Evolutionary conservation across 2,329 filamentous ascomycete species (phyloP).

Genomic region (Aspergillus cejpii): DNA sequence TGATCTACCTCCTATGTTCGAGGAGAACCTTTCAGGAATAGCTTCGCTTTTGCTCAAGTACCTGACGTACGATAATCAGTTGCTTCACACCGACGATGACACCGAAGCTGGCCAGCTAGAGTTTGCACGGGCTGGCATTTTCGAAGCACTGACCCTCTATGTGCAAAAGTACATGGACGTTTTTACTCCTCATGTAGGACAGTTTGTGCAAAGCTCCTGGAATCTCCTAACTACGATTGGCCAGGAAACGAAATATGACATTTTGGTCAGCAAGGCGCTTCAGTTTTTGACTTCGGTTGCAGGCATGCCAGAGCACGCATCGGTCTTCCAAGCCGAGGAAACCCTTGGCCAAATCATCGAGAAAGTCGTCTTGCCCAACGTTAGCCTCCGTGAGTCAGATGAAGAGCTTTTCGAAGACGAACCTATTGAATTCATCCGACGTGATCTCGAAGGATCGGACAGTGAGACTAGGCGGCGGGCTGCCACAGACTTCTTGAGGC

Average conservation of each 20-base stretch:
- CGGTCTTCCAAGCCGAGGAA: conserved; percentile 74
- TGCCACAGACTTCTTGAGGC: conserved; percentile 87
- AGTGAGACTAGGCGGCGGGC: conserved; percentile 87
- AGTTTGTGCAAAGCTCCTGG: conserved; percentile 89
- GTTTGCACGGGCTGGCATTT: conserved; percentile 86
- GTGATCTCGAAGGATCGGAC: conserved; percentile 92
- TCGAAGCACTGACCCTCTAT: conserved; percentile 82
- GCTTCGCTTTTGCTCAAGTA: conserved; percentile 84
- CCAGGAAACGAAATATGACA: conserved; percentile 84
- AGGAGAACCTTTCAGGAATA: conserved; percentile 74
- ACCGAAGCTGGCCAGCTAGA: conserved; percentile 77
- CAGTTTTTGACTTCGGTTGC: conserved; percentile 91
- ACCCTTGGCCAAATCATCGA: conserved; percentile 83
- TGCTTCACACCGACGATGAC: conserved; percentile 81
- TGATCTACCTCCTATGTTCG: conserved; percentile 88
- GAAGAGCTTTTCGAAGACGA: conserved; percentile 97
- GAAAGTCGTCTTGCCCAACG: conserved; percentile 90
- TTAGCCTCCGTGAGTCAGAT: conserved; percentile 85
- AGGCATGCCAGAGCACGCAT: conserved; percentile 67
- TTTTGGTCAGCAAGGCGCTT: conserved; percentile 85
- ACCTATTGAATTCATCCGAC: conserved; percentile 94
- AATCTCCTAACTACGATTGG: conserved; percentile 80
- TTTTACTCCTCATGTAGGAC: conserved; percentile 70
- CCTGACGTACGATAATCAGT: conserved; percentile 76
- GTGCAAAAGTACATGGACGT: conserved; percentile 94